Conservation (phyloP, 2,329 filamentous ascomycete species). For the Ceratocystis harringtonii region DNA sequence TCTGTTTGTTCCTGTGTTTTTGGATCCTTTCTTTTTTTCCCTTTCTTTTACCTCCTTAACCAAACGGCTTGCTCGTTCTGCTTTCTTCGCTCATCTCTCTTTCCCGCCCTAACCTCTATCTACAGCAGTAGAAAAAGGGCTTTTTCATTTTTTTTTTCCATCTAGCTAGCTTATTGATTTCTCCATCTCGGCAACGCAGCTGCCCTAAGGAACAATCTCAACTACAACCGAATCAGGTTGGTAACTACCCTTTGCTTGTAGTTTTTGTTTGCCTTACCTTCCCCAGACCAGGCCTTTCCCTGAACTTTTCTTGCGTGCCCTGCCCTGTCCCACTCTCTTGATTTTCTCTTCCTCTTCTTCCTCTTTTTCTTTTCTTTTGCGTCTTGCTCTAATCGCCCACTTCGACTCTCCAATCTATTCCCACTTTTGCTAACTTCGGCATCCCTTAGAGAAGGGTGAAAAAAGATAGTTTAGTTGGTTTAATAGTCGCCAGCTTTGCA, state of each 20-base stretch:
- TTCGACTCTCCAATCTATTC: not conserved
- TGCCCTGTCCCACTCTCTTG: not conserved
- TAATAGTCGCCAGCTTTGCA: constrained; percentile 2
- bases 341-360: not conserved
- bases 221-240: not conserved
- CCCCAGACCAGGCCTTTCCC: not conserved
- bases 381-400: not conserved
- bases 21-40: not conserved
- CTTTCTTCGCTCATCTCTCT: not conserved
- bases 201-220: not conserved
- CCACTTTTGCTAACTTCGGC: not conserved
- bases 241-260: not conserved
- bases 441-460: not conserved
- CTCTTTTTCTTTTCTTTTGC: constrained; percentile 1
- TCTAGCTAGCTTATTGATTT: no score
- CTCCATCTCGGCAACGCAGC: not conserved
- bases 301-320: not conserved
- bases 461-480: not conserved
- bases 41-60: not conserved
- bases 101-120: not conserved
- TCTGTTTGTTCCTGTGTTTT: not conserved
- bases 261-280: not conserved
- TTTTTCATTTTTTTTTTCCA: no score
- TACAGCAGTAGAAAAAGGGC: no score
- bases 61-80: not conserved